Percentiles rank a stretch among this genome's conserved stretches.
phyloP scores from a whole-genome alignment of 2,329 filamentous ascomycete species.

The Pleurostoma richardsiae region DNA sequence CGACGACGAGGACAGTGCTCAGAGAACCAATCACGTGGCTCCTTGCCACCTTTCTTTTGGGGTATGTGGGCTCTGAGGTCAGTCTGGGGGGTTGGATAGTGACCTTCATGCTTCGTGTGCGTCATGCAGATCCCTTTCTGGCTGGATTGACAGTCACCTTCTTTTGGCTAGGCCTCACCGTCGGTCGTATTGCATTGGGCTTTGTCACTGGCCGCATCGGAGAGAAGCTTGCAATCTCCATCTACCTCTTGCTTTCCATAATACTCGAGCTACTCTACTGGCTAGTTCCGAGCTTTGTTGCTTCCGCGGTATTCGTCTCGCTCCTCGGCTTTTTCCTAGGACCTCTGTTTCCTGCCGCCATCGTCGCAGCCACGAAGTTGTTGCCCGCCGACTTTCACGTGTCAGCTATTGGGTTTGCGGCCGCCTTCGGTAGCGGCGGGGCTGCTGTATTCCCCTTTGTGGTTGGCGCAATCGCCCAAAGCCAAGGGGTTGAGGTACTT shows the following conservation, averaged over 20 bases:
- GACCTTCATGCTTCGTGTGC: constrained; percentile 68
- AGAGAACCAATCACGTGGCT: constrained; percentile 61
- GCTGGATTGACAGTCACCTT: constrained; percentile 73
- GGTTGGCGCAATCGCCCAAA: constrained; percentile 62
- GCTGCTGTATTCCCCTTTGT: constrained; percentile 63
- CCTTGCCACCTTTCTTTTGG: constrained; percentile 67
- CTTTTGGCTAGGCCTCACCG: constrained; percentile 79
- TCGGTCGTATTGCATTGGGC: constrained; percentile 67
- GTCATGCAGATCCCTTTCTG: constrained; percentile 63
- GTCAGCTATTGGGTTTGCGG: constrained; percentile 73
- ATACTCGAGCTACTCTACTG: constrained; percentile 70
- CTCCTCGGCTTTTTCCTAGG: constrained; percentile 77
- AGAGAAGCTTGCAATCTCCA: constrained; percentile 59
- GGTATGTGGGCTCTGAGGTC: constrained; percentile 76
- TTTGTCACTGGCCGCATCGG: constrained; percentile 72
- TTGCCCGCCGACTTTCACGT: constrained; percentile 71
- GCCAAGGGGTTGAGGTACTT: constrained; percentile 48
- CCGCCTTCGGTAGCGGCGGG: constrained; percentile 71
- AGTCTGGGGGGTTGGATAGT: constrained; percentile 64
- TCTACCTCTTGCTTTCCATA: constrained; percentile 61
- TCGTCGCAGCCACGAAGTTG: constrained; percentile 70
- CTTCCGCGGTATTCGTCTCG: constrained; percentile 65
- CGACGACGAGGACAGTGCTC: constrained; percentile 40
- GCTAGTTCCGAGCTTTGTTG: constrained; percentile 73
- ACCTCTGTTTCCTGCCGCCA: constrained; percentile 70